These are phyloP conservation scores for Echinochloa phyllopogon DNA, from an alignment of 176 grass and related monocot genomes.

Conservation along the genomic window DNA sequence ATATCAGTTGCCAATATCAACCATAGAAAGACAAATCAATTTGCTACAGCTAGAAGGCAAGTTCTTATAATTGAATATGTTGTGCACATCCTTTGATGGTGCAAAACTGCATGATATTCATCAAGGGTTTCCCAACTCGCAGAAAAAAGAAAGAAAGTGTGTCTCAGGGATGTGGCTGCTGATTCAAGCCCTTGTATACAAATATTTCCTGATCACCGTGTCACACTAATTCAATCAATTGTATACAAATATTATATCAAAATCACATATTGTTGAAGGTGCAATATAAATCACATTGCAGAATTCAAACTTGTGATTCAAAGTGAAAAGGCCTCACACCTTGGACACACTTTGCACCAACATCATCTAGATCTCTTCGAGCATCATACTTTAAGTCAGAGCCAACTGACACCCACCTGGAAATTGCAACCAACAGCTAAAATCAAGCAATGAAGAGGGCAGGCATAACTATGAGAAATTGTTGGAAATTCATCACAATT, in stretches of 20 bases:
- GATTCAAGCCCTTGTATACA: constrained; percentile 15
- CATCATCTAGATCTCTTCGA: constrained; percentile 97
- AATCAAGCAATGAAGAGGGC: constrained; percentile 33
- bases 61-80: constrained; percentile 3
- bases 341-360: constrained; percentile 89
- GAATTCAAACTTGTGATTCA: not conserved
- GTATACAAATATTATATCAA: not conserved
- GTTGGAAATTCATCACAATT: constrained; percentile 9
- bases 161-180: not conserved
- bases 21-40: constrained; percentile 29
- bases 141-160: not conserved
- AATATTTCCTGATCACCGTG: constrained; percentile 1
- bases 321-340: constrained; percentile 50
- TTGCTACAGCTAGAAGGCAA: constrained; percentile 25
- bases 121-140: constrained; percentile 5
- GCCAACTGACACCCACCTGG: constrained; percentile 95
- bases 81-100: constrained; percentile 9
- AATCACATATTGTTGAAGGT: constrained; percentile 20
- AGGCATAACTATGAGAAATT: not conserved
- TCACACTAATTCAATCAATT: constrained; percentile 17
- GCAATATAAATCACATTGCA: constrained; percentile 27
- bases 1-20: constrained; percentile 36
- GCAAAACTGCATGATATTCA: not conserved
- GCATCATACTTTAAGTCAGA: constrained; percentile 98
- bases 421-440: constrained; percentile 39